Conservation (phyloP, 129 eudicot species). For the Kitagawia praeruptora region DNA sequence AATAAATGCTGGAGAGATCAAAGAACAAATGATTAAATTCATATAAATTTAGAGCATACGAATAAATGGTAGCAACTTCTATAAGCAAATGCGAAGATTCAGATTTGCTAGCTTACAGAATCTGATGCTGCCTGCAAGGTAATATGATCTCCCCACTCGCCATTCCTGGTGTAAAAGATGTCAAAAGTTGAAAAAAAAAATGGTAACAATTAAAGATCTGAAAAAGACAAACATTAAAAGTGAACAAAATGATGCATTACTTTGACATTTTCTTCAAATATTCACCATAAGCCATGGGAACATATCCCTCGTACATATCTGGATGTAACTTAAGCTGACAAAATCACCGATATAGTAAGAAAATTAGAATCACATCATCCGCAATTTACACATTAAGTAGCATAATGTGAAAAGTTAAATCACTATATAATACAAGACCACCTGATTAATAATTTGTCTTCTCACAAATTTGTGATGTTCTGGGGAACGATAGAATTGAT, state of each 20-base stretch:
- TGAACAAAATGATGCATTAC: constrained; percentile 25
- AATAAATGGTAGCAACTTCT: not conserved
- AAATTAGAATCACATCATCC: constrained; percentile 16
- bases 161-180: constrained; percentile 38
- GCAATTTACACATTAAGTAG: constrained; percentile 3
- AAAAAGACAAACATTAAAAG: not conserved
- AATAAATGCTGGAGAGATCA: not conserved
- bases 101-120: constrained; percentile 34
- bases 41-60: not conserved
- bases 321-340: constrained; percentile 79
- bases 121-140: constrained; percentile 89
- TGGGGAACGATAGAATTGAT: constrained; percentile 81
- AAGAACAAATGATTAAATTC: not conserved
- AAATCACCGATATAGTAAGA: constrained; percentile 17
- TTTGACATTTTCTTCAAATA: constrained; percentile 66
- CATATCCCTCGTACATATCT: constrained; percentile 71
- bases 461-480: constrained; percentile 97
- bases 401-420: not conserved
- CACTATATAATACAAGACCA: constrained; percentile 10
- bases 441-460: constrained; percentile 84
- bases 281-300: constrained; percentile 71
- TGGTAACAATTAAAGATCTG: not conserved
- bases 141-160: constrained; percentile 93
- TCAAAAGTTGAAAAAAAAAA: constrained; percentile 5
- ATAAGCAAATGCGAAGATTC: not conserved